Evolutionary conservation across 306 rosid genomes (phyloP).

Genomic region (Delonix regia): DNA sequence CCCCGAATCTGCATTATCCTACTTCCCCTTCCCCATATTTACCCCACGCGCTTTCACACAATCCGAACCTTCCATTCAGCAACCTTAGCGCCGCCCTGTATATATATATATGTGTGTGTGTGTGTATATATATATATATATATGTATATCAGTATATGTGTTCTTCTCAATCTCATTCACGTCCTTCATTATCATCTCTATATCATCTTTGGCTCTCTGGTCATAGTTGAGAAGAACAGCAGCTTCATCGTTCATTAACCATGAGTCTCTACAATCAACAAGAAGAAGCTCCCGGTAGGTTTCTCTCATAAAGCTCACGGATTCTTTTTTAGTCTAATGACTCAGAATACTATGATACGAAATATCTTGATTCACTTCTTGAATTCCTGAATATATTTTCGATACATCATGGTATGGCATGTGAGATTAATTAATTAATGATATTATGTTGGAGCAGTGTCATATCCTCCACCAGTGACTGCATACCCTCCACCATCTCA

Average conservation of each 20-base stretch:
- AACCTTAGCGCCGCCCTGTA: neutral
- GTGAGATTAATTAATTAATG: neutral
- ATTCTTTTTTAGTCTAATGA: too few species aligned
- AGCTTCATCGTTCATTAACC: neutral
- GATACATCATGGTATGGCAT: too few species aligned
- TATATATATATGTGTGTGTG: too few species aligned
- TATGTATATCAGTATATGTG: too few species aligned
- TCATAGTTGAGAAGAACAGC: neutral
- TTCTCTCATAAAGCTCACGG: neutral
- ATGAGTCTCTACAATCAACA: constrained; percentile 44
- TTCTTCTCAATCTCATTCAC: neutral
- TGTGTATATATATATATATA: neutral
- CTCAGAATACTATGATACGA: too few species aligned
- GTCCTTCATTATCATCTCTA: neutral
- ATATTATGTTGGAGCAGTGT: neutral
- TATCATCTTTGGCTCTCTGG: neutral
- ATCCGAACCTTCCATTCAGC: neutral
- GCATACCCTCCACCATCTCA: constrained; percentile 34
- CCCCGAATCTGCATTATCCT: neutral
- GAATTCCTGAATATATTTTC: too few species aligned
- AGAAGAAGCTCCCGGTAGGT: constrained; percentile 38
- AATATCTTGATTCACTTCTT: too few species aligned
- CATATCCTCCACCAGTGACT: constrained; percentile 29
- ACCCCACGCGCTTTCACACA: neutral
- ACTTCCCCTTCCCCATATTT: too few species aligned